These are phyloP conservation scores for Phallus indusiatus DNA, from an alignment of 768 basidiomycete species.

Conservation along the genomic window DNA sequence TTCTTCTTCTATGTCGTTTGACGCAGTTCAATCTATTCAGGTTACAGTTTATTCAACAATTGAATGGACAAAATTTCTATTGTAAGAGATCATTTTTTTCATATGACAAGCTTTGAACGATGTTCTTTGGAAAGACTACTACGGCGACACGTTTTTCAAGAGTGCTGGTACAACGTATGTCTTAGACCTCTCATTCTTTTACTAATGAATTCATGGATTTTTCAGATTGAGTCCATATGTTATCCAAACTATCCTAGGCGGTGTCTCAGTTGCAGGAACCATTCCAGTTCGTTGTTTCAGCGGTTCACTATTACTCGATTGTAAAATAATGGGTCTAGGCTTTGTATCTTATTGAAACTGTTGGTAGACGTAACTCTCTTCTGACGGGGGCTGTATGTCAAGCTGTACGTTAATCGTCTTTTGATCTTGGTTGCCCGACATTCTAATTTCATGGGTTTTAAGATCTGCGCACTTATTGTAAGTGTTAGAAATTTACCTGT, in stretches of 20 bases:
- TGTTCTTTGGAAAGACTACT: slow-evolving; percentile 46
- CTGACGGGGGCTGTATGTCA: slow-evolving; percentile 55
- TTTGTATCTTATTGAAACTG: slow-evolving; percentile 57
- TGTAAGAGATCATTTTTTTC: slow-evolving; percentile 31
- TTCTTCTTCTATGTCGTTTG: not conserved
- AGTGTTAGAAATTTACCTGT: not conserved
- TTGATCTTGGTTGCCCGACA: not conserved
- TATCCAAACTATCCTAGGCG: slow-evolving; percentile 71
- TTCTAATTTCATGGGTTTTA: not conserved
- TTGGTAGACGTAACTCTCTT: slow-evolving; percentile 68
- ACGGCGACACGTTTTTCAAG: slow-evolving; percentile 74
- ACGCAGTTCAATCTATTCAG: not conserved
- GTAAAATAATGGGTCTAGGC: slow-evolving; percentile 23
- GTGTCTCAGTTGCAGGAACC: slow-evolving; percentile 62
- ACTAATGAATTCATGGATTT: not conserved
- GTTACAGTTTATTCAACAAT: slow-evolving; percentile 68
- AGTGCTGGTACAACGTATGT: slow-evolving; percentile 55
- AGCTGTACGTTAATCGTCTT: slow-evolving; percentile 22
- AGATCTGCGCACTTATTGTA: slow-evolving; percentile 50
- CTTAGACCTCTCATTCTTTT: not conserved
- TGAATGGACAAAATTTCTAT: slow-evolving; percentile 77
- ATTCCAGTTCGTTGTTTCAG: slow-evolving; percentile 32
- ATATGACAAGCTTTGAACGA: not conserved
- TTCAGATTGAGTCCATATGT: slow-evolving; percentile 53
- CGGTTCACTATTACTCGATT: not conserved